These are phyloP conservation scores for Penicillium palitans DNA, from an alignment of 2,329 filamentous ascomycete species.

Conservation along the genomic window DNA sequence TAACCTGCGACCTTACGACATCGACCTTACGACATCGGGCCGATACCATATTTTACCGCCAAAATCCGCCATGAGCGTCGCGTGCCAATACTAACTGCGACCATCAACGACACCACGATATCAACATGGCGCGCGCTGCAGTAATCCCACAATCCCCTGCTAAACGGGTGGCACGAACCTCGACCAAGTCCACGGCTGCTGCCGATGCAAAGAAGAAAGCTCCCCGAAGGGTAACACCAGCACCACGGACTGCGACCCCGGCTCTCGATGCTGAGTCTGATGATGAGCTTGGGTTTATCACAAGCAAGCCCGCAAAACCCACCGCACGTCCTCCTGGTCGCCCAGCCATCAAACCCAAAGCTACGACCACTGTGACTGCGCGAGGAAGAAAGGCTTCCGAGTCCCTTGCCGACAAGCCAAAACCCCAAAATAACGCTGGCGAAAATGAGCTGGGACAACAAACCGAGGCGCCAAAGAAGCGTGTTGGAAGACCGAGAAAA, in stretches of 20 bases:
- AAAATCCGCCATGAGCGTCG: conserved; percentile 20
- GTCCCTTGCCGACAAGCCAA: neutral
- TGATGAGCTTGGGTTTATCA: conserved; percentile 26
- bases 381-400: conserved; percentile 15
- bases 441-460: conserved; percentile 7
- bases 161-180: conserved; percentile 21
- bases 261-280: conserved; percentile 16
- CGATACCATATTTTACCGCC: conserved; percentile 8
- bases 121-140: conserved; percentile 26
- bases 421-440: neutral
- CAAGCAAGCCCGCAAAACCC: conserved; percentile 14
- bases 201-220: conserved; percentile 16
- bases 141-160: conserved; percentile 25
- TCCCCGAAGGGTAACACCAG: neutral
- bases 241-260: conserved; percentile 4
- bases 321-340: conserved; percentile 16
- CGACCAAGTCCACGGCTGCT: conserved; percentile 18
- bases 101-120: conserved; percentile 5
- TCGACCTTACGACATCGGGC: neutral
- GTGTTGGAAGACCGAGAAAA: conserved; percentile 25
- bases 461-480: conserved; percentile 21
- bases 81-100: conserved; percentile 5
- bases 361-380: neutral
- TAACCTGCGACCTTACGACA: neutral
- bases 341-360: conserved; percentile 14